These are phyloP conservation scores for Lactifluus volemus DNA, from an alignment of 768 basidiomycete genomes.

Conservation along the genomic window DNA sequence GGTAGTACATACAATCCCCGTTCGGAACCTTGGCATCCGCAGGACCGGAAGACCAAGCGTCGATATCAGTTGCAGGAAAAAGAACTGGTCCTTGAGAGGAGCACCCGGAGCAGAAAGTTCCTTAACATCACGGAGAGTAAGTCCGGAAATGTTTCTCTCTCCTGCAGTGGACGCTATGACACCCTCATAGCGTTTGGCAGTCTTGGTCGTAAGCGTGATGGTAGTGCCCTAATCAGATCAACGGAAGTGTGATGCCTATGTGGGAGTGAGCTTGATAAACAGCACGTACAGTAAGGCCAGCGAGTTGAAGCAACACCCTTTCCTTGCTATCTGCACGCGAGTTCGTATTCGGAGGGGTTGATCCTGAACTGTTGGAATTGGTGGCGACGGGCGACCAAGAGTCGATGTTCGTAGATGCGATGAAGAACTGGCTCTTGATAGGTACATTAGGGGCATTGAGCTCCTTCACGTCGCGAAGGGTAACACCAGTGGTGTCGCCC, in stretches of 20 bases:
- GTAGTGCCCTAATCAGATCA: conserved; percentile 53
- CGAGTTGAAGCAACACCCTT: conserved; percentile 56
- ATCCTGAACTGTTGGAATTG: conserved; percentile 35
- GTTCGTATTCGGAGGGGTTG: conserved; percentile 19
- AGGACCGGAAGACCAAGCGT: conserved; percentile 63
- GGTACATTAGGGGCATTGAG: conserved; percentile 54
- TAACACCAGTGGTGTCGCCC: conserved; percentile 66
- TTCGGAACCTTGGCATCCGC: conserved; percentile 61
- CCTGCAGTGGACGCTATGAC: conserved; percentile 48
- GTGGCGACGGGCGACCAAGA: conserved; percentile 37
- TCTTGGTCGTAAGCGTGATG: conserved; percentile 67
- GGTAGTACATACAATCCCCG: conserved; percentile 54
- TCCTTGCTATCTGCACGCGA: conserved; percentile 38
- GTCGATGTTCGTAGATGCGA: conserved; percentile 67
- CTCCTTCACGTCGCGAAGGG: conserved; percentile 72
- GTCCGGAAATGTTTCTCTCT: conserved; percentile 63
- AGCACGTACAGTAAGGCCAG: conserved; percentile 60
- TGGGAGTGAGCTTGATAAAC: not conserved
- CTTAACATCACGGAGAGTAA: conserved; percentile 70
- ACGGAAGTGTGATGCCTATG: conserved; percentile 13
- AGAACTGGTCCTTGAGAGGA: conserved; percentile 60
- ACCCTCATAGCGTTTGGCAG: conserved; percentile 65
- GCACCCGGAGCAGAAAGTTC: conserved; percentile 59
- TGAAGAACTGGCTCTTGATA: conserved; percentile 58
- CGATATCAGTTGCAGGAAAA: conserved; percentile 68